phyloP scores from a whole-genome alignment of 352 stramenopile species.

The Globisporangium paddicum region DNA sequence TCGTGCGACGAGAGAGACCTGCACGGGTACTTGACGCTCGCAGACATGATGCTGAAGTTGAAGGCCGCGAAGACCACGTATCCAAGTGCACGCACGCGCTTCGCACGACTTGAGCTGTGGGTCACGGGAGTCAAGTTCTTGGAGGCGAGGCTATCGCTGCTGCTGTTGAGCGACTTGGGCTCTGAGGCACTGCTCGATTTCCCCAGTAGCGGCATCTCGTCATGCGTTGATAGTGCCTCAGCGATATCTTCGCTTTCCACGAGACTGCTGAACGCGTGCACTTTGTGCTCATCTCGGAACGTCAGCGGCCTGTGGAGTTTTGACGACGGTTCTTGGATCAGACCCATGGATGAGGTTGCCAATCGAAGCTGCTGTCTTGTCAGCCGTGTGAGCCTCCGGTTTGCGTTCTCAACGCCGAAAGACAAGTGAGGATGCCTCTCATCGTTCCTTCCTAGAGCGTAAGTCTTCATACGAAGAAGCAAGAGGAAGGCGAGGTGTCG shows the following conservation, averaged over 20 bases:
- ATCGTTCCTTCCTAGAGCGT: neutral
- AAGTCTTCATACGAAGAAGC: neutral
- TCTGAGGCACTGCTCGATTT: neutral
- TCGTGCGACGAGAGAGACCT: slow-evolving; percentile 51
- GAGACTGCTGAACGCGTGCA: neutral
- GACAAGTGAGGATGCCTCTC: neutral
- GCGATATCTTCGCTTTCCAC: neutral
- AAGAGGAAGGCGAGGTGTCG: neutral
- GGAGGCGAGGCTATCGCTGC: neutral
- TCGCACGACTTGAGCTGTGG: slow-evolving; percentile 1
- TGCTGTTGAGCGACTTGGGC: neutral
- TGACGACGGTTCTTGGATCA: neutral
- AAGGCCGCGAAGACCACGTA: slow-evolving; percentile 48
- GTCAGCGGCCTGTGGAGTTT: neutral
- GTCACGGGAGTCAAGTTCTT: neutral
- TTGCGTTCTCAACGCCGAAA: neutral
- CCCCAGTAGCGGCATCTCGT: neutral
- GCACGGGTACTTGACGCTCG: slow-evolving; percentile 59
- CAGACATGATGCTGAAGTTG: slow-evolving; percentile 64
- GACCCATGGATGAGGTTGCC: neutral
- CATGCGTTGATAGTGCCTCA: neutral
- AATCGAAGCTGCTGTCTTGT: neutral
- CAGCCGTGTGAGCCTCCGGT: neutral
- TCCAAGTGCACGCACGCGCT: slow-evolving; percentile 26
- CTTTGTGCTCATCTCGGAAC: neutral